A percentile compares a stretch with the other conserved stretches of the same genome.
phyloP scores from a whole-genome alignment of 2,329 filamentous ascomycete genomes.

The Alternaria postmessia region DNA sequence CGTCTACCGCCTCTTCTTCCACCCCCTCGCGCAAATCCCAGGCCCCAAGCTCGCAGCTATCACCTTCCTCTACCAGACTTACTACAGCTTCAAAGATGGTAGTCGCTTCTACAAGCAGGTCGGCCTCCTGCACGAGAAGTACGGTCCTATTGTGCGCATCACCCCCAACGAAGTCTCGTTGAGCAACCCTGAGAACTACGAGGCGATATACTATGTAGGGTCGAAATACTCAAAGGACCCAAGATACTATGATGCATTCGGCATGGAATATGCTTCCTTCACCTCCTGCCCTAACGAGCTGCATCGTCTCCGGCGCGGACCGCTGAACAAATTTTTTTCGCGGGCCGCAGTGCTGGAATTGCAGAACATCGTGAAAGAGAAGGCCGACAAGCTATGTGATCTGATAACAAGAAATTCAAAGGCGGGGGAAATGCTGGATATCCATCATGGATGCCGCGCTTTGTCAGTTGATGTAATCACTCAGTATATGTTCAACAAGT shows the following conservation, averaged over 20 bases:
- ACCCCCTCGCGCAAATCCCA: conserved; percentile 17
- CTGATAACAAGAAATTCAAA: too few species aligned
- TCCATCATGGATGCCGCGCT: too few species aligned
- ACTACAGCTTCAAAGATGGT: conserved; percentile 8
- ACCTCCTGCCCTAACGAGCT: conserved; percentile 5
- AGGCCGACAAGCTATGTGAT: too few species aligned
- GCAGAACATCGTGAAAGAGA: too few species aligned
- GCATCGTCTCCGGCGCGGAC: background rate
- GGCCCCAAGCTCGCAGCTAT: conserved; percentile 5
- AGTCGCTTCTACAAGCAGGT: too few species aligned
- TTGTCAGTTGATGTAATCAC: too few species aligned
- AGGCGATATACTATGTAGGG: background rate
- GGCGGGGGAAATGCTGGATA: too few species aligned
- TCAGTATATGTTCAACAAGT: too few species aligned
- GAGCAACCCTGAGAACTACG: background rate
- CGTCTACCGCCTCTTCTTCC: conserved; percentile 13
- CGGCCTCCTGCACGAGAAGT: conserved; percentile 2
- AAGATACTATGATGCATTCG: conserved; percentile 3
- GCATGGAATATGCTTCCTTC: conserved; percentile 6
- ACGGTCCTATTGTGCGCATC: conserved; percentile 13
- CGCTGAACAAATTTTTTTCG: too few species aligned
- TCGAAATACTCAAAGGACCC: background rate
- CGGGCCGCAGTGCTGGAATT: too few species aligned
- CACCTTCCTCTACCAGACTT: background rate
- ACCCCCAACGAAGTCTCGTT: conserved; percentile 7